Percentiles rank a stretch among this genome's conserved stretches.
These are phyloP conservation scores for Naganishia sp. DNA, from an alignment of 1,284 basidiomycete species.

Conservation along the genomic window DNA sequence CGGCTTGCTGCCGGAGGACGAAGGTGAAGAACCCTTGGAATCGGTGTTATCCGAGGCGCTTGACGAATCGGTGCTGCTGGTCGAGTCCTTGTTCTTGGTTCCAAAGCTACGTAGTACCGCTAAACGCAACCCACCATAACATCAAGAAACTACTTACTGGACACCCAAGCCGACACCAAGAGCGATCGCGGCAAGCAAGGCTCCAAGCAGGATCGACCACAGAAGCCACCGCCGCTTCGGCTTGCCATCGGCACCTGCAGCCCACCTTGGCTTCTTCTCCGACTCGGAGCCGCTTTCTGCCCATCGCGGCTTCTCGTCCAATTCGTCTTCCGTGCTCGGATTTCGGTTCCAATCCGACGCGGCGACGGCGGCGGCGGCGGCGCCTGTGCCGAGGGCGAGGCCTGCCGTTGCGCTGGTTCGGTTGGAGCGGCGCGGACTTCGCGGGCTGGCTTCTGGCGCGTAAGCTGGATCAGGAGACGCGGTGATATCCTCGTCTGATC, in stretches of 20 bases:
- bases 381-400: constrained; percentile 14
- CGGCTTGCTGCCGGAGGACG: constrained; percentile 25
- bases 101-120: not conserved
- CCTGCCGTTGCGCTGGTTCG: constrained; percentile 11
- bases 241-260: constrained; percentile 15
- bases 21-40: constrained; percentile 16
- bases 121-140: too few relatives aligned
- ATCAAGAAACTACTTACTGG: constrained; percentile 5
- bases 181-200: constrained; percentile 34
- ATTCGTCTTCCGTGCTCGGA: constrained; percentile 18
- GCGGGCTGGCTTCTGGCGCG: constrained; percentile 16
- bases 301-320: constrained; percentile 27
- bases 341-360: constrained; percentile 15
- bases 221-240: constrained; percentile 25
- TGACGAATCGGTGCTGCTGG: constrained; percentile 25
- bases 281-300: constrained; percentile 11
- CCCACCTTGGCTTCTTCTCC: constrained; percentile 17
- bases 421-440: not conserved
- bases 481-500: constrained; percentile 16
- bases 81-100: constrained; percentile 9
- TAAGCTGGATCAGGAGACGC: constrained; percentile 19
- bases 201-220: constrained; percentile 41
- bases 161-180: constrained; percentile 32
- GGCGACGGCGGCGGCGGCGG: constrained; percentile 18
- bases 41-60: constrained; percentile 24